These are phyloP conservation scores for Daphne laureola DNA, from an alignment of 441 rosid species.

Conservation along the genomic window DNA sequence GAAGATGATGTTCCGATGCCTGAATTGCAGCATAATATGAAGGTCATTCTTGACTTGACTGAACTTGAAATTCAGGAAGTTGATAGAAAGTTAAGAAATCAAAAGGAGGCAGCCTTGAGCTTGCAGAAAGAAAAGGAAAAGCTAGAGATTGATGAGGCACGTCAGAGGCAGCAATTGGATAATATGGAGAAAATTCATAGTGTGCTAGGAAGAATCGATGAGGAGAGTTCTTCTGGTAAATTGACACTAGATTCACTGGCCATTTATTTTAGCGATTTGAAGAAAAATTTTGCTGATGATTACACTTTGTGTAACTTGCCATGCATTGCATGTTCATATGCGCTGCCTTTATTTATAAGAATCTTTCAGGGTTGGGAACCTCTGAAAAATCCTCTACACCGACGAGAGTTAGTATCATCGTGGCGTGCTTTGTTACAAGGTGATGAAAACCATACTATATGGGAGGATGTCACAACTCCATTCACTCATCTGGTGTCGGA, in stretches of 20 bases:
- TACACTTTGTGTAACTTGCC: constrained; percentile 71
- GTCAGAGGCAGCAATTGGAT: constrained; percentile 45
- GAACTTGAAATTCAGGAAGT: constrained; percentile 87
- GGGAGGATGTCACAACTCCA: constrained; percentile 62
- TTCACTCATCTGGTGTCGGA: constrained; percentile 68
- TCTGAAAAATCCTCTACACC: constrained; percentile 57
- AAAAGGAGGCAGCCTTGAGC: constrained; percentile 69
- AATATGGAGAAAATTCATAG: constrained; percentile 50
- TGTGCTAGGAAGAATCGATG: constrained; percentile 40
- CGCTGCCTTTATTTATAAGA: constrained; percentile 70
- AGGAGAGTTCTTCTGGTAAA: constrained; percentile 41
- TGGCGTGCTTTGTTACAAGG: constrained; percentile 74
- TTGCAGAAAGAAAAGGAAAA: constrained; percentile 76
- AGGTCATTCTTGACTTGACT: constrained; percentile 64
- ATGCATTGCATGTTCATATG: constrained; percentile 67
- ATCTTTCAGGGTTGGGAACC: constrained; percentile 96
- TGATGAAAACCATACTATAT: constrained; percentile 52
- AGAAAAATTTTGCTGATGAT: constrained; percentile 52
- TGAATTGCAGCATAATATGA: constrained; percentile 81
- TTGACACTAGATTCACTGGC: constrained; percentile 61
- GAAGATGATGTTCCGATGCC: constrained; percentile 88
- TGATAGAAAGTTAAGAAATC: constrained; percentile 76
- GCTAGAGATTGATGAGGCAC: constrained; percentile 39
- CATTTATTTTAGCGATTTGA: constrained; percentile 40
- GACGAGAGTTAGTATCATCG: constrained; percentile 42